A percentile compares a stretch with the other conserved stretches of the same genome.
These are phyloP conservation scores for Lignosus rhinocerotis DNA, from an alignment of 1,284 basidiomycete species.

Conservation along the genomic window DNA sequence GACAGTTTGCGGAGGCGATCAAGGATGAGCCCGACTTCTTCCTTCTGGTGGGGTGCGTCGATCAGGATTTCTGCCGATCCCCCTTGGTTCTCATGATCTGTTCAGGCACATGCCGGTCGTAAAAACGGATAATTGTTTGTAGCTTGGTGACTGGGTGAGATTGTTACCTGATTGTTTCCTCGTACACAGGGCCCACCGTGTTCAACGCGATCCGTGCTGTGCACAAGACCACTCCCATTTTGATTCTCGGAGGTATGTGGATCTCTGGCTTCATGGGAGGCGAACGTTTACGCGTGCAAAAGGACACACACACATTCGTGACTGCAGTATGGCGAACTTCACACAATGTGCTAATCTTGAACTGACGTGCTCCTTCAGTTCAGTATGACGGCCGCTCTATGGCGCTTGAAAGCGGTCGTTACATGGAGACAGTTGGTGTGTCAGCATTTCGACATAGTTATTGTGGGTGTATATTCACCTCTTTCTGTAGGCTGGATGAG, in stretches of 20 bases:
- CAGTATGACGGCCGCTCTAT: conserved; percentile 67
- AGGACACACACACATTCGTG: conserved; percentile 79
- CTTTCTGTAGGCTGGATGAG: conserved; percentile 17
- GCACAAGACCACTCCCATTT: conserved; percentile 74
- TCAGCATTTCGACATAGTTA: neutral
- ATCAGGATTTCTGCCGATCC: neutral
- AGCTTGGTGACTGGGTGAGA: neutral
- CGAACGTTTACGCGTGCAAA: neutral
- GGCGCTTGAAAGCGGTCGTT: conserved; percentile 79
- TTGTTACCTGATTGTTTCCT: neutral
- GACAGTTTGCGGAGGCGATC: conserved; percentile 76
- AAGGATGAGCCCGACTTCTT: conserved; percentile 82
- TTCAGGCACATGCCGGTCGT: conserved; percentile 70
- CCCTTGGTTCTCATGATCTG: neutral
- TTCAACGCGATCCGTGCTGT: conserved; percentile 73
- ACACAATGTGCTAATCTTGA: neutral
- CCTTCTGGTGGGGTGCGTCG: conserved; percentile 62
- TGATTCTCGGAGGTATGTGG: conserved; percentile 70
- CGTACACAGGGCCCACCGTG: conserved; percentile 59
- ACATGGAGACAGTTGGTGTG: conserved; percentile 84
- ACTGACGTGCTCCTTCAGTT: conserved; percentile 30
- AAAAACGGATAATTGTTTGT: conserved; percentile 54
- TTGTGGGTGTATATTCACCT: neutral
- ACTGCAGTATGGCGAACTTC: conserved; percentile 55
- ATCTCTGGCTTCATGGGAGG: neutral